Evolutionary conservation across 2,329 filamentous ascomycete genomes (phyloP).

Genomic region (Diaporthe eres): DNA sequence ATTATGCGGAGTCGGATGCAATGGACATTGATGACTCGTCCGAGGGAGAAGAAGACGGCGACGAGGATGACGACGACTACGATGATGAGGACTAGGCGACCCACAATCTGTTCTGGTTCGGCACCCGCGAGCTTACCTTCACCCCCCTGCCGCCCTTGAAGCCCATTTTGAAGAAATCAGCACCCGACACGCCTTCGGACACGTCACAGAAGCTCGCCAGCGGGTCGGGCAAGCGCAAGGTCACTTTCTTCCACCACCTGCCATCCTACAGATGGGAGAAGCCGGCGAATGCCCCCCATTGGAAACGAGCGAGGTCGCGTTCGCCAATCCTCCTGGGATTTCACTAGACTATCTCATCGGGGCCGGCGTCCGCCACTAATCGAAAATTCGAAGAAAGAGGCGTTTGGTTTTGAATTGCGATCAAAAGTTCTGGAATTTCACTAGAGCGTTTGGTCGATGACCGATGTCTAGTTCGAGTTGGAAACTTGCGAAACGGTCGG

Average conservation of each 20-base stretch:
- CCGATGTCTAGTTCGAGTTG: not conserved
- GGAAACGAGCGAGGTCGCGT: not conserved
- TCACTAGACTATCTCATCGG: not conserved
- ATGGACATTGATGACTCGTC: not conserved
- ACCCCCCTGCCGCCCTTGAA: not conserved
- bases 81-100: slow-evolving; percentile 21
- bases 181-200: not conserved
- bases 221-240: not conserved
- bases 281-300: not conserved
- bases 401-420: not conserved
- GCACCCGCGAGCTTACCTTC: not conserved
- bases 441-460: not conserved
- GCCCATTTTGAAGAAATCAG: slow-evolving; percentile 11
- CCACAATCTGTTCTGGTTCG: slow-evolving; percentile 29
- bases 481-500: not conserved
- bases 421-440: not conserved
- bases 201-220: not conserved
- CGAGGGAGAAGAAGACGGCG: not conserved
- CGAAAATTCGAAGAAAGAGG: not conserved
- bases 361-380: too few relatives aligned
- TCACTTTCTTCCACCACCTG: not conserved
- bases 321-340: slow-evolving; percentile 7
- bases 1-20: not conserved
- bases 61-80: not conserved
- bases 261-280: slow-evolving; percentile 18